phyloP scores from a whole-genome alignment of 1,139 yeast genomes.

The Lodderomyces margitis region DNA sequence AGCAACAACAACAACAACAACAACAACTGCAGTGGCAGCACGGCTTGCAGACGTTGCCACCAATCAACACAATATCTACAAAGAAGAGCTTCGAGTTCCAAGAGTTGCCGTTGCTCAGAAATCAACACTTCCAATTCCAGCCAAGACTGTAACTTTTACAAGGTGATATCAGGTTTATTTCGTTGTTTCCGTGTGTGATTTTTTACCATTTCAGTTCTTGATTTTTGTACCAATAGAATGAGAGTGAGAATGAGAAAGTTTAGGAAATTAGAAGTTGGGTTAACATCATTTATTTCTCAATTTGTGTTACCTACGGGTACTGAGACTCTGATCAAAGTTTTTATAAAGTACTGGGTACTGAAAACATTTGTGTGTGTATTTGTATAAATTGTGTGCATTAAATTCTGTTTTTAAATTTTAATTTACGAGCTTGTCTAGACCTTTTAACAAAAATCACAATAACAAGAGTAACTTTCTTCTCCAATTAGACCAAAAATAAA shows the following conservation, averaged over 20 bases:
- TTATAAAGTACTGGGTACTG: too few relatives aligned
- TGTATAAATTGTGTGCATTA: too few relatives aligned
- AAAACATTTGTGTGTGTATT: too few relatives aligned
- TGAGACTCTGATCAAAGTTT: too few relatives aligned
- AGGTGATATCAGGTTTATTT: background rate
- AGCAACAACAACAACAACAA: conserved; percentile 1
- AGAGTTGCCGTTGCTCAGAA: background rate
- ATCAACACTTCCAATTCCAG: background rate
- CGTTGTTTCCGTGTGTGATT: background rate
- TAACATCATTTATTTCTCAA: too few relatives aligned
- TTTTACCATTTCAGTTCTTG: background rate
- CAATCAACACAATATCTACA: background rate
- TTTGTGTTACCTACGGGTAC: too few relatives aligned
- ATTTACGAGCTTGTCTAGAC: conserved; percentile 1
- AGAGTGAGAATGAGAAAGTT: too few relatives aligned
- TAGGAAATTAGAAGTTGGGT: too few relatives aligned
- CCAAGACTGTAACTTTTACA: background rate
- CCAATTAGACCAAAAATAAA: background rate
- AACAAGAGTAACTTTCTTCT: background rate
- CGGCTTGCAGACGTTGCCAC: background rate
- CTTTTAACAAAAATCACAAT: background rate
- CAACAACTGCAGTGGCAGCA: background rate
- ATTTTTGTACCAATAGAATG: too few relatives aligned
- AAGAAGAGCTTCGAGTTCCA: background rate
- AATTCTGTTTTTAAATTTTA: background rate